Evolutionary conservation across 176 grass and related monocot genomes (phyloP).

Genomic region (Otatea glauca): DNA sequence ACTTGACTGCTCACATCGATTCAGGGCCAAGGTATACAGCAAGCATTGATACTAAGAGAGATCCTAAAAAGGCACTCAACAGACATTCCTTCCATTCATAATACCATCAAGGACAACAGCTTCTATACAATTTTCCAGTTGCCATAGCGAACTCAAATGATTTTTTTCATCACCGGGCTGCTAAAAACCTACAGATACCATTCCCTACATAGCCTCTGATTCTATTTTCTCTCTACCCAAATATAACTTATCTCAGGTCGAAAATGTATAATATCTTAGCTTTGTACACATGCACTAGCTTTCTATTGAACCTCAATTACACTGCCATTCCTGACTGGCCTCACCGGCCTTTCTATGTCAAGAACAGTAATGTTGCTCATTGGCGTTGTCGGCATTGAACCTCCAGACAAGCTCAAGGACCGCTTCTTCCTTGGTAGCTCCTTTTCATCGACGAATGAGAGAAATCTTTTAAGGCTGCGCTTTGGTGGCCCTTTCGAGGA

Average conservation of each 20-base stretch:
- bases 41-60: neutral
- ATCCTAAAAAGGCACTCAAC: neutral
- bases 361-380: neutral
- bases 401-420: conserved; percentile 25
- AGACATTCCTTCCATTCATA: conserved; percentile 31
- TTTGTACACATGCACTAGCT: conserved; percentile 20
- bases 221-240: conserved; percentile 23
- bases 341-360: conserved; percentile 26
- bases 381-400: neutral
- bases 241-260: neutral
- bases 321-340: conserved; percentile 18
- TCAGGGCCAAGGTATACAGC: neutral
- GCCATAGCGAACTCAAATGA: neutral
- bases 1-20: neutral
- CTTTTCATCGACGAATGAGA: conserved; percentile 72
- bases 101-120: conserved; percentile 12
- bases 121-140: conserved; percentile 43
- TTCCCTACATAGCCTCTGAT: conserved; percentile 12
- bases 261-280: conserved; percentile 5
- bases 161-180: neutral
- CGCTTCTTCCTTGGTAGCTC: conserved; percentile 39
- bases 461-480: conserved; percentile 44
- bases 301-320: conserved; percentile 18
- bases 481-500: neutral
- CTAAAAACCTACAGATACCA: conserved; percentile 6